Base-by-base conservation (phyloP, 1,284 basidiomycete genomes). In the Ganoderma leucocontextum region DNA sequence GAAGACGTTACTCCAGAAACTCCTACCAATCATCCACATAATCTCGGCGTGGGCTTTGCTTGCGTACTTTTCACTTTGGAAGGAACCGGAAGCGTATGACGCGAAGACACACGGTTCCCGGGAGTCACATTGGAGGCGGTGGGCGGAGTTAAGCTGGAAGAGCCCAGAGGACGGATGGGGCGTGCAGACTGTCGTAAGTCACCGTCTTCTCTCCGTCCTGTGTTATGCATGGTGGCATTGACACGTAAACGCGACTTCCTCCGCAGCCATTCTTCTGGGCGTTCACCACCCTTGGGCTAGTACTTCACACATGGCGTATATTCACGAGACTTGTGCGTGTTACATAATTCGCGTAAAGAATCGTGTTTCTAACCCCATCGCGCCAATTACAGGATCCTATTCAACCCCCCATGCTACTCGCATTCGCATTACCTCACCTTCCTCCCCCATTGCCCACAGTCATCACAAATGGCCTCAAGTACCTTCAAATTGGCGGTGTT, bases 231-330 rank as follows among this genome's bases (percentile, higher is more conserved):
- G 29, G 19, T n/a, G n/a, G n/a, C n/a, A 9, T 58, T 64, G 42
- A 47, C 41, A 22, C 57, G n/a, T 41, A 12, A 49, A 65, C 70
- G 52, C 69, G 60, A 74, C 39, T 15, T 60, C 10, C 3, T 29
- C 39, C 63, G 12, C 71, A 94, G 92, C 89, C 91, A 0, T 93
- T 94, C 82, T 92, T 94, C 78, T 92, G 90, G 89, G 89, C 87
- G 19, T 93, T 94, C 72, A 86, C 87, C 49, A 90, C 92, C 0
- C 76, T 94, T 4, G 86, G 93, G 71, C 82, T 93, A 22, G 83
- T 84, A 15, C 75, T 94, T 60, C 91, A 93, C 73, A 92, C 92
- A 17, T 76, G 89, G 72, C 87, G 89, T 65, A 87, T 94, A 79
- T 89, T 91, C 75, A 85, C 84, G 19, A 87, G 88, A 70, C 85